phyloP scores from a whole-genome alignment of 164 flowering plant species.

The Stephania japonica region DNA sequence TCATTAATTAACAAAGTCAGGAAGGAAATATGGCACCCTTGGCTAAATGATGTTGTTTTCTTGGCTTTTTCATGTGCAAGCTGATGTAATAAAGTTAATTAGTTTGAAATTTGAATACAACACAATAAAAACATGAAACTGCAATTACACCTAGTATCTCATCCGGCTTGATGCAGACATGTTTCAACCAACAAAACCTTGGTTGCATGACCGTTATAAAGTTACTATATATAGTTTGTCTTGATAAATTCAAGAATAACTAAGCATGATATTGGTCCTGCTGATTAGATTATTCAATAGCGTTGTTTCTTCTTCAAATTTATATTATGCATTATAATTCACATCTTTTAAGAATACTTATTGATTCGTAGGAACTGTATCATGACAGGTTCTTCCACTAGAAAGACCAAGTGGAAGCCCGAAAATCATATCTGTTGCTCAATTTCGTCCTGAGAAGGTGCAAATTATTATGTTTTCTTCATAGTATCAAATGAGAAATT shows the following conservation, averaged over 20 bases:
- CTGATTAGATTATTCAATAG: neutral
- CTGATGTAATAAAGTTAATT: neutral
- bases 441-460: conserved; percentile 99
- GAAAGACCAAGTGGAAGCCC: conserved; percentile 45
- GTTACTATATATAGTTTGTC: neutral
- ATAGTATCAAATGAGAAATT: conserved; percentile 11
- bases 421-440: conserved; percentile 78
- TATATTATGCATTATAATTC: neutral
- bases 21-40: neutral
- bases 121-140: neutral
- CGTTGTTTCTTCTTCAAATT: neutral
- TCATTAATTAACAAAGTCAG: neutral
- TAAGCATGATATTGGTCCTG: neutral
- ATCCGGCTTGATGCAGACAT: neutral
- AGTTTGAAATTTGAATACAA: neutral
- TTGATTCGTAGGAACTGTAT: neutral
- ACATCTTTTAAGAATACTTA: no score
- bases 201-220: neutral
- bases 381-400: conserved; percentile 65
- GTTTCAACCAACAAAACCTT: neutral
- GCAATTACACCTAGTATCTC: neutral
- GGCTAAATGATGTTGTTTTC: neutral
- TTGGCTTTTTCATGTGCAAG: neutral
- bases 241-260: no score
- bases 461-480: conserved; percentile 14